Percentiles rank a stretch among this genome's conserved stretches.
phyloP scores from a whole-genome alignment of 78 protist species.

The Parvularia atlantis region DNA sequence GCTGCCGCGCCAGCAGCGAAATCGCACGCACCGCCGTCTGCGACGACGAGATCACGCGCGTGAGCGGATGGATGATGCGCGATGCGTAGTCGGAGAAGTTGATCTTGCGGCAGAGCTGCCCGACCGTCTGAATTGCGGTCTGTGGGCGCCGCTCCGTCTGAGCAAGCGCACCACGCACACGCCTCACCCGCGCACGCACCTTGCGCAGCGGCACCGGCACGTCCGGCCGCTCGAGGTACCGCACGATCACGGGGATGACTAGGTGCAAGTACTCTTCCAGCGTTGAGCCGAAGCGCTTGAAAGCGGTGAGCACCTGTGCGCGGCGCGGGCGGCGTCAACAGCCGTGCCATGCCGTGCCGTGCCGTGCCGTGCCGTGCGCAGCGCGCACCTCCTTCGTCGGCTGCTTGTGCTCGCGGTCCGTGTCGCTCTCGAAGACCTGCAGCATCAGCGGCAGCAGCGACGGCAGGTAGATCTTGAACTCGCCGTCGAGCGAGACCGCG shows the following conservation, averaged over 20 bases:
- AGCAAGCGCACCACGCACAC: too few relatives aligned
- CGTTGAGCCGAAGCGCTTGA: conserved; percentile 68
- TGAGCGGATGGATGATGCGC: conserved; percentile 74
- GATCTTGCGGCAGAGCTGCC: conserved; percentile 42
- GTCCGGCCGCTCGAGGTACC: conserved; percentile 36
- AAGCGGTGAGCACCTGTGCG: conserved; percentile 65
- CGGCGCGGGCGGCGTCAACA: too few relatives aligned
- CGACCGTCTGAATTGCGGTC: conserved; percentile 62
- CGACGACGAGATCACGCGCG: conserved; percentile 45
- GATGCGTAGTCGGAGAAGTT: conserved; percentile 70
- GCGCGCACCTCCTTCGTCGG: background rate
- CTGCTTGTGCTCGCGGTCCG: background rate
- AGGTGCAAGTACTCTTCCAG: conserved; percentile 81
- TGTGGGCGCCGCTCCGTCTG: too few relatives aligned
- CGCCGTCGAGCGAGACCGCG: conserved; percentile 66
- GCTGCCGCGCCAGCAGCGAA: too few relatives aligned
- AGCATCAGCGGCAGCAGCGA: conserved; percentile 72
- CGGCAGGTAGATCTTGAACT: conserved; percentile 76
- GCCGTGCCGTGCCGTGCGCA: too few relatives aligned
- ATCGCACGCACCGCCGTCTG: too few relatives aligned
- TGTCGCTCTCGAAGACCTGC: conserved; percentile 4
- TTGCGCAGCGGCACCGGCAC: background rate
- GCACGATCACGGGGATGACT: conserved; percentile 78
- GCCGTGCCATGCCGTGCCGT: too few relatives aligned
- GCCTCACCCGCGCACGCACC: too few relatives aligned